Evolutionary conservation across 2,329 filamentous ascomycete species (phyloP).

Genomic region (Trichoderma semiorbis): DNA sequence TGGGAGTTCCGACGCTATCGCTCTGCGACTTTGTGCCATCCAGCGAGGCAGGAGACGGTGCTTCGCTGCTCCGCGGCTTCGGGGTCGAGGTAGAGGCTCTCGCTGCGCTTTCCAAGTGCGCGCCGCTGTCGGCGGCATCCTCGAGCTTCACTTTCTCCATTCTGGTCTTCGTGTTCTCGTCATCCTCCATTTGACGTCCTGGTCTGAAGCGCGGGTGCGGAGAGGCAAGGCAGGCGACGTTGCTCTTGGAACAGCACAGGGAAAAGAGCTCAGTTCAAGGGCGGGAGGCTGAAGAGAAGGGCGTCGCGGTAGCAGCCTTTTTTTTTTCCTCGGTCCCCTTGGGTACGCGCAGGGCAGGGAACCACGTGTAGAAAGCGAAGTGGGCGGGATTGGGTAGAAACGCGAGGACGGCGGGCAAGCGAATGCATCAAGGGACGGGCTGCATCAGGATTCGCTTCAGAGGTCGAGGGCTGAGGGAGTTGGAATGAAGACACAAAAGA

Average conservation of each 20-base stretch:
- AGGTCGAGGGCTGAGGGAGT: not conserved
- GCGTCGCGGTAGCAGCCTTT: slow-evolving; percentile 12
- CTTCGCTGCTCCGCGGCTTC: slow-evolving; percentile 26
- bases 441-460: slow-evolving; percentile 25
- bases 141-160: slow-evolving; percentile 47
- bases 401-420: not conserved
- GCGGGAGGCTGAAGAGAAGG: not conserved
- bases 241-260: not conserved
- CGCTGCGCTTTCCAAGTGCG: slow-evolving; percentile 40
- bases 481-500: slow-evolving; percentile 12
- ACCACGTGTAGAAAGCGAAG: slow-evolving; percentile 8
- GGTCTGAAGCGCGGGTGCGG: not conserved
- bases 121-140: slow-evolving; percentile 37
- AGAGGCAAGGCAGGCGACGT: not conserved
- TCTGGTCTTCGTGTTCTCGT: slow-evolving; percentile 37
- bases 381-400: slow-evolving; percentile 13
- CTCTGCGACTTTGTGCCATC: slow-evolving; percentile 46
- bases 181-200: slow-evolving; percentile 39
- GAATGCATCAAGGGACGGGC: slow-evolving; percentile 14
- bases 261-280: not conserved
- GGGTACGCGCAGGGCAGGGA: slow-evolving; percentile 15
- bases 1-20: slow-evolving; percentile 47
- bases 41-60: slow-evolving; percentile 40
- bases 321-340: not conserved
- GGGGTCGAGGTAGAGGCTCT: slow-evolving; percentile 39